phyloP scores from a whole-genome alignment of 805 yeast species.

The Sungouiozyma ichnusensis region DNA sequence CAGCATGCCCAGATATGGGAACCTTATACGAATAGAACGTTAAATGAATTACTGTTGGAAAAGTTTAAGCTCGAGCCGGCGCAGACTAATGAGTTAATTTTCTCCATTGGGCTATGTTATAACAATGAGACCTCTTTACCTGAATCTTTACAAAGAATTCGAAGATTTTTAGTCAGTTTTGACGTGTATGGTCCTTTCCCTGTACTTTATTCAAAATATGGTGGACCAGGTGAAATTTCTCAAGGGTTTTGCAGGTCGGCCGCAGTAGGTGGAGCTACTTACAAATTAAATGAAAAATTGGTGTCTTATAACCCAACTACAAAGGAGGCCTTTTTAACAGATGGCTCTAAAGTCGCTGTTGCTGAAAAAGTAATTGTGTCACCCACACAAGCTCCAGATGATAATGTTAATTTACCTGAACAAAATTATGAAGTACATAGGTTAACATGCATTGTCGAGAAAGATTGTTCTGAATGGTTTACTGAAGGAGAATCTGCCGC shows the following conservation, averaged over 20 bases:
- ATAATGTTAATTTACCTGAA: constrained; percentile 33
- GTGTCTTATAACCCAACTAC: constrained; percentile 52
- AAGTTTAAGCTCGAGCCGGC: constrained; percentile 62
- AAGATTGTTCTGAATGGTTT: constrained; percentile 89
- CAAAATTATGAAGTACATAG: constrained; percentile 55
- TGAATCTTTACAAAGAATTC: constrained; percentile 69
- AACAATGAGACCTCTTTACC: constrained; percentile 52
- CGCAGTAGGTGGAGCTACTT: constrained; percentile 95
- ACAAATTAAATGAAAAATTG: constrained; percentile 65
- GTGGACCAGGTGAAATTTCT: constrained; percentile 90
- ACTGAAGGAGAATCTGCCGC: constrained; percentile 75
- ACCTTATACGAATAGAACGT: constrained; percentile 44
- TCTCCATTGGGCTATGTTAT: constrained; percentile 73
- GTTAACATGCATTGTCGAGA: constrained; percentile 70
- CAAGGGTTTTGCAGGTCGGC: constrained; percentile 97
- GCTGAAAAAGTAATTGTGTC: constrained; percentile 71
- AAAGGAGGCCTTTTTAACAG: constrained; percentile 61
- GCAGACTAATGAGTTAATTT: constrained; percentile 75
- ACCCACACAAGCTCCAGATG: constrained; percentile 52
- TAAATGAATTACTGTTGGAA: constrained; percentile 47
- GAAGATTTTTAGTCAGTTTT: constrained; percentile 72
- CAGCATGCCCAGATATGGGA: constrained; percentile 46
- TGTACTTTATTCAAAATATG: constrained; percentile 81
- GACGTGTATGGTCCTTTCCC: constrained; percentile 95
- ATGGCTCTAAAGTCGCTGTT: constrained; percentile 64